These are phyloP conservation scores for Rutstroemia sp. DNA, from an alignment of 2,329 filamentous ascomycete species.

Conservation along the genomic window DNA sequence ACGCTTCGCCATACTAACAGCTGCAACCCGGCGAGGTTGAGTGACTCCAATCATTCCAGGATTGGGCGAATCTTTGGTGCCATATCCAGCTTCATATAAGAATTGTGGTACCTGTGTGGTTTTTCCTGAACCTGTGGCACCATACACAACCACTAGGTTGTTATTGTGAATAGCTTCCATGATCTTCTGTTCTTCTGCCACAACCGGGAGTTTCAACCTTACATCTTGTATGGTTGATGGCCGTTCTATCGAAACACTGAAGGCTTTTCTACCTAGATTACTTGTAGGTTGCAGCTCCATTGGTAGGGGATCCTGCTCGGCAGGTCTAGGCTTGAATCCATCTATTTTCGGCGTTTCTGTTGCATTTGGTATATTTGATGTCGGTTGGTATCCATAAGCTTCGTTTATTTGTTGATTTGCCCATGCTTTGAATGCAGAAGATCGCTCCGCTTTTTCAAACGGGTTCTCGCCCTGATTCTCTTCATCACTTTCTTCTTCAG, in stretches of 20 bases:
- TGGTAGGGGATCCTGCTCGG: constrained; percentile 66
- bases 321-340: constrained; percentile 59
- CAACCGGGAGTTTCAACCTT: constrained; percentile 75
- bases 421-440: constrained; percentile 86
- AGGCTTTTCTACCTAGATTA: constrained; percentile 62
- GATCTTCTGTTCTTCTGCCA: constrained; percentile 91
- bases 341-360: constrained; percentile 44
- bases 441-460: constrained; percentile 34
- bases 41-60: constrained; percentile 93
- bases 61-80: constrained; percentile 66
- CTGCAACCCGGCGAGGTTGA: constrained; percentile 88
- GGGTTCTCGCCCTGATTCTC: constrained; percentile 29
- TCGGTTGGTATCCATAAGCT: constrained; percentile 59
- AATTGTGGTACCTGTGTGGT: constrained; percentile 98
- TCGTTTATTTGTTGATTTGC: constrained; percentile 80
- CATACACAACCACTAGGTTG: constrained; percentile 83
- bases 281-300: constrained; percentile 54
- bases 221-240: constrained; percentile 67
- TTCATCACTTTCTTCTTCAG: constrained; percentile 18
- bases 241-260: constrained; percentile 65
- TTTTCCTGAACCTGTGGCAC: constrained; percentile 93
- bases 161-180: constrained; percentile 98
- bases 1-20: constrained; percentile 92
- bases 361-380: constrained; percentile 30
- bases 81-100: constrained; percentile 88